These are phyloP conservation scores for Penicillium chermesinum DNA, from an alignment of 495 filamentous ascomycete genomes.

Conservation along the genomic window DNA sequence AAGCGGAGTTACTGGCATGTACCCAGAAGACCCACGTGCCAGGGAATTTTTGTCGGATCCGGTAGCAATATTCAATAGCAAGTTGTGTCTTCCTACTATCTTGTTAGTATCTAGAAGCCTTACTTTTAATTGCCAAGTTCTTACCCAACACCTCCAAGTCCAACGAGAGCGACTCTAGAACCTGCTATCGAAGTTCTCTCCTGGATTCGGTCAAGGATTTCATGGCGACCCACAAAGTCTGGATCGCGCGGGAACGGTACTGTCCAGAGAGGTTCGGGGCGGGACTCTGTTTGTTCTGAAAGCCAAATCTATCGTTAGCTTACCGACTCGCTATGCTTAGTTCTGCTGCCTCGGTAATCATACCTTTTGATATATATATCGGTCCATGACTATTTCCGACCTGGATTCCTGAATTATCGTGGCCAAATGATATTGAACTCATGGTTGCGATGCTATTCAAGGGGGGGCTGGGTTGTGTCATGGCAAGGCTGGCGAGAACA, in stretches of 20 bases:
- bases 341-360: background rate
- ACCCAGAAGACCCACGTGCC: background rate
- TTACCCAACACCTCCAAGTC: background rate
- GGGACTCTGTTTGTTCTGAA: background rate
- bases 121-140: background rate
- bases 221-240: background rate
- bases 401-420: background rate
- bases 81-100: conserved; percentile 2
- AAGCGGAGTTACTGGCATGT: background rate
- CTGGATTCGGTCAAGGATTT: background rate
- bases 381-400: background rate
- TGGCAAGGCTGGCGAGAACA: background rate
- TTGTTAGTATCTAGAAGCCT: background rate
- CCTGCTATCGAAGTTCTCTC: background rate
- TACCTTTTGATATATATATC: background rate
- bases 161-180: background rate
- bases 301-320: background rate
- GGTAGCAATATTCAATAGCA: background rate
- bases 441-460: background rate
- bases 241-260: background rate
- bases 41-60: background rate
- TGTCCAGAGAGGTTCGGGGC: background rate
- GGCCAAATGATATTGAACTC: background rate
- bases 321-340: background rate
- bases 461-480: background rate